A percentile compares a stretch with the other conserved stretches of the same genome.
Conservation (phyloP, 345 rosid species). For the Brassica carinata region DNA sequence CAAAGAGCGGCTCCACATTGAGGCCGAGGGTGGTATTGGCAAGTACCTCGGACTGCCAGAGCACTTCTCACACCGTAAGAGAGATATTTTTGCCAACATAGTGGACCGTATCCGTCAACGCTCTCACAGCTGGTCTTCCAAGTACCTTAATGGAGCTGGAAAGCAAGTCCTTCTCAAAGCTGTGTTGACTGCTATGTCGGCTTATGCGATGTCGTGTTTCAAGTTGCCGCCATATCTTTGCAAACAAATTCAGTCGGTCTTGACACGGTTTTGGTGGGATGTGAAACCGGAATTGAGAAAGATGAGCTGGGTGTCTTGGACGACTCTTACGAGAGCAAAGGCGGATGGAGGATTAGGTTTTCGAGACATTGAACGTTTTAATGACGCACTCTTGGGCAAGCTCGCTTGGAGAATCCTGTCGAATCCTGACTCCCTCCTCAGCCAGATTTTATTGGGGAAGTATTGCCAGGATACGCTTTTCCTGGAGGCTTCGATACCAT, state of each 20-base stretch:
- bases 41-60: no score
- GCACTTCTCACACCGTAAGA: no score
- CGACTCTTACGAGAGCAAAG: not conserved
- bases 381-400: not conserved
- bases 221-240: not conserved
- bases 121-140: not conserved
- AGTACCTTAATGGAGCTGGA: not conserved
- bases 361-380: not conserved
- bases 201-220: not conserved
- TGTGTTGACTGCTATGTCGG: not conserved
- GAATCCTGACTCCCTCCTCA: no score
- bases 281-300: not conserved
- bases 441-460: no score
- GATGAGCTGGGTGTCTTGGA: not conserved
- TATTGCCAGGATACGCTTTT: no score
- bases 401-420: not conserved
- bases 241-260: not conserved
- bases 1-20: no score
- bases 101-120: no score
- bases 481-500: no score
- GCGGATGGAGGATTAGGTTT: not conserved
- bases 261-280: not conserved
- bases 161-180: not conserved
- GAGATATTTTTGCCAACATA: no score
- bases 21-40: no score